phyloP scores from a whole-genome alignment of 495 filamentous ascomycete species.

The Umbilicaria muhlenbergii region DNA sequence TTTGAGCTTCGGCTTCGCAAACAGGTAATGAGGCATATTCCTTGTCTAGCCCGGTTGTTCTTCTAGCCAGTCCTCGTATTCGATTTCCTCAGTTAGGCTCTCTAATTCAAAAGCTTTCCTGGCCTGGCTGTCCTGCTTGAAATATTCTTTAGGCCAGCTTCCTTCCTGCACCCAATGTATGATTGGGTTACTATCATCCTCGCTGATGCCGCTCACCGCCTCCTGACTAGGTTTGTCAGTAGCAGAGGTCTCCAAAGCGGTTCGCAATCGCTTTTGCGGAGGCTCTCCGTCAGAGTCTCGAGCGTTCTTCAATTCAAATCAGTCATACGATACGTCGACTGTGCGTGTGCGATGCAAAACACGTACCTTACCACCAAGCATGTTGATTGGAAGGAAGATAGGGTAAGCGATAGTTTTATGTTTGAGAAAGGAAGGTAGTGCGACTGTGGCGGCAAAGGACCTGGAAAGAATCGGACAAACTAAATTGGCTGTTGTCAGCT shows the following conservation, averaged over 20 bases:
- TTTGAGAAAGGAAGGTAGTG: neutral
- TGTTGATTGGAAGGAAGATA: neutral
- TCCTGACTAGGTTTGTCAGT: neutral
- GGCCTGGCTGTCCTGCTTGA: neutral
- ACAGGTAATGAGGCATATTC: too few relatives aligned
- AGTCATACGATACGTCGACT: constrained; percentile 12
- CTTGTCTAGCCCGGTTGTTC: too few relatives aligned
- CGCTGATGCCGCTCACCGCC: neutral
- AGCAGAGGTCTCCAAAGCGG: neutral
- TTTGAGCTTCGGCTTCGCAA: too few relatives aligned
- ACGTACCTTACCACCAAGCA: constrained; percentile 13
- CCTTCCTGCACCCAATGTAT: neutral
- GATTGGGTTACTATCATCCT: neutral
- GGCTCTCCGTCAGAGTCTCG: neutral
- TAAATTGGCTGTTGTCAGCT: too few relatives aligned
- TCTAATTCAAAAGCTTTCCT: neutral
- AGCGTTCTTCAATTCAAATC: constrained; percentile 7
- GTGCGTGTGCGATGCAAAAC: constrained; percentile 5
- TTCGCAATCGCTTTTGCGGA: neutral
- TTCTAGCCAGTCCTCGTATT: too few relatives aligned
- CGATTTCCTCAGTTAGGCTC: too few relatives aligned
- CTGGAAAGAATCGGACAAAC: too few relatives aligned
- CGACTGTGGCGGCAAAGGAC: neutral
- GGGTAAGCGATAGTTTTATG: neutral
- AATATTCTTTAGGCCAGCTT: constrained; percentile 1